These are phyloP conservation scores for Desmodesmus armatus DNA, from an alignment of 139 green algal species.

Conservation along the genomic window DNA sequence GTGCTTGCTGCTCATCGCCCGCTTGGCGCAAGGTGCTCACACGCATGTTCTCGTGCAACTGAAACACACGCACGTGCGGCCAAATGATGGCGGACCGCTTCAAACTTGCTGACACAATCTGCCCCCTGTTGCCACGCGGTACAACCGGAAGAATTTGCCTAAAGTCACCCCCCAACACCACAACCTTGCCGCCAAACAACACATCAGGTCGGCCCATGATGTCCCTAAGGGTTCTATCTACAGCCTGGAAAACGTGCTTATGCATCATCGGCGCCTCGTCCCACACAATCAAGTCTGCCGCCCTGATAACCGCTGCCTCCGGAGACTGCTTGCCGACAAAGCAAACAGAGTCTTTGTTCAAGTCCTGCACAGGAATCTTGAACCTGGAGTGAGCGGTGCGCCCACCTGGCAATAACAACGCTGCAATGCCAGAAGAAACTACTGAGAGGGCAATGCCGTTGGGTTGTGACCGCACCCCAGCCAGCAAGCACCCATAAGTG, in stretches of 20 bases:
- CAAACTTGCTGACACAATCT: neutral
- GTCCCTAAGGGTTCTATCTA: slow-evolving; percentile 32
- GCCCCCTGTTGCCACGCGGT: neutral
- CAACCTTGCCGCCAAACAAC: slow-evolving; percentile 42
- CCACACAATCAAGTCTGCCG: slow-evolving; percentile 36
- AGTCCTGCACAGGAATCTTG: slow-evolving; percentile 30
- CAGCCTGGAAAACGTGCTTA: slow-evolving; percentile 22
- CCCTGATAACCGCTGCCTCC: neutral
- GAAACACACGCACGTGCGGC: neutral
- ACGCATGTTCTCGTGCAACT: slow-evolving; percentile 18
- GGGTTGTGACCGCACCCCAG: neutral
- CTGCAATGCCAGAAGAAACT: slow-evolving; percentile 44
- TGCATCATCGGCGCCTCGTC: slow-evolving; percentile 47
- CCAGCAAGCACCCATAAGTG: slow-evolving; percentile 31
- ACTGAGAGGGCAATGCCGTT: slow-evolving; percentile 31
- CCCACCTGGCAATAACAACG: slow-evolving; percentile 44
- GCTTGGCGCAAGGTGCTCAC: neutral
- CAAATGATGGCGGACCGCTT: neutral
- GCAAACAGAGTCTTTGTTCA: slow-evolving; percentile 26
- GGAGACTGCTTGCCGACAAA: neutral
- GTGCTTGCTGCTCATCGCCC: neutral
- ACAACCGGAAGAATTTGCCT: slow-evolving; percentile 40
- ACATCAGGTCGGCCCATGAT: slow-evolving; percentile 31
- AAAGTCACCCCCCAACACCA: slow-evolving; percentile 46
- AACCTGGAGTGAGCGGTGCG: slow-evolving; percentile 50